These are phyloP conservation scores for Jatropha multifida DNA, from an alignment of 441 rosid species.

Conservation along the genomic window DNA sequence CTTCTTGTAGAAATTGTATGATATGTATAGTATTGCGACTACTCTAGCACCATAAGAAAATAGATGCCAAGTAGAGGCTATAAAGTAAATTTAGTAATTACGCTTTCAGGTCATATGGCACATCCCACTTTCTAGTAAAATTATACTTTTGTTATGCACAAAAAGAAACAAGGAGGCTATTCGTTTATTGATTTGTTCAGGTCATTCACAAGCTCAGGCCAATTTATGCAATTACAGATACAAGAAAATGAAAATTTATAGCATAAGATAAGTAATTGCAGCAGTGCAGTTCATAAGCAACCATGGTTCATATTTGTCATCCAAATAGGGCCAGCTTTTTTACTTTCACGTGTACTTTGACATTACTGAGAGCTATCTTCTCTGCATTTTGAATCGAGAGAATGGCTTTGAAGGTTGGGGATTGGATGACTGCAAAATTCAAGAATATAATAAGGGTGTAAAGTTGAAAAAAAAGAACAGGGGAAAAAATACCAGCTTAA, in stretches of 20 bases:
- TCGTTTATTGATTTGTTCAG: no score
- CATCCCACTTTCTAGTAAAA: no score
- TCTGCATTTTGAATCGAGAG: constrained; percentile 73
- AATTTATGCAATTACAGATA: neutral
- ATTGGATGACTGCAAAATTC: constrained; percentile 38
- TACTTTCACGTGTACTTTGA: neutral
- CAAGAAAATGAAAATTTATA: neutral
- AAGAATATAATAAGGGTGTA: neutral
- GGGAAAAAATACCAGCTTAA: no score
- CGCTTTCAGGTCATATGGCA: no score
- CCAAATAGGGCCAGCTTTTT: neutral
- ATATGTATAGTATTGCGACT: neutral
- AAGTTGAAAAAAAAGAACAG: neutral
- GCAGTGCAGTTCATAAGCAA: neutral
- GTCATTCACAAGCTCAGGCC: neutral
- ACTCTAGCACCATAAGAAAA: no score
- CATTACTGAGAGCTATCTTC: constrained; percentile 37
- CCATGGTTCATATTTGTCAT: neutral
- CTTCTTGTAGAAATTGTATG: neutral
- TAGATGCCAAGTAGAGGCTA: no score
- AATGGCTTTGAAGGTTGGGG: constrained; percentile 64
- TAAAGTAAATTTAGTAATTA: no score
- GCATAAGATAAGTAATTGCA: neutral
- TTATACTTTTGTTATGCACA: no score
- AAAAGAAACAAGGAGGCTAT: no score